phyloP scores from a whole-genome alignment of 352 stramenopile species.

The Lagenidium sp. region DNA sequence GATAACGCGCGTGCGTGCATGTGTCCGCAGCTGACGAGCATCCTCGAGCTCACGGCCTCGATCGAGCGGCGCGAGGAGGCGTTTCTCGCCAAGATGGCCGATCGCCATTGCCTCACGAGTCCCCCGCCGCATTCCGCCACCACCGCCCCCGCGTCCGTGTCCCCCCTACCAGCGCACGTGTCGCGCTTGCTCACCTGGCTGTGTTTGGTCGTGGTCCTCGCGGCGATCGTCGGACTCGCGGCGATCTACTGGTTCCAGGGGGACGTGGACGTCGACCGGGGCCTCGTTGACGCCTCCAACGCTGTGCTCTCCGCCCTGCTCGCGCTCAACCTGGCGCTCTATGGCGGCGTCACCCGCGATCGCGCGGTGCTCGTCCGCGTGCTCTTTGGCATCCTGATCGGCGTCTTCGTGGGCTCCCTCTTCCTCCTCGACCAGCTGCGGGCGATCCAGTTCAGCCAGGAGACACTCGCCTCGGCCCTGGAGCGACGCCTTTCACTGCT shows the following conservation, averaged over 20 bases:
- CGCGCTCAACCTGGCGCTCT: background rate
- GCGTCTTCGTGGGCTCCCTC: background rate
- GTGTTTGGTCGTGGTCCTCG: constrained; percentile 6
- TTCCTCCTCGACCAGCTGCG: constrained; percentile 19
- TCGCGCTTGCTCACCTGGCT: background rate
- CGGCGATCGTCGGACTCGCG: background rate
- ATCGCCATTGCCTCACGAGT: constrained; percentile 12
- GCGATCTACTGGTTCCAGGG: constrained; percentile 1
- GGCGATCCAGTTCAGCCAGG: constrained; percentile 21
- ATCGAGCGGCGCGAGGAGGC: constrained; percentile 42
- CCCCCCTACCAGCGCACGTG: constrained; percentile 6
- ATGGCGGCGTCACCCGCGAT: background rate
- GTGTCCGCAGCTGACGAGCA: constrained; percentile 27
- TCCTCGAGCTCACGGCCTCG: constrained; percentile 28
- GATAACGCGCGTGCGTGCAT: background rate
- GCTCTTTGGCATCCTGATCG: constrained; percentile 7
- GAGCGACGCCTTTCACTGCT: constrained; percentile 4
- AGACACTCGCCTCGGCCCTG: constrained; percentile 10
- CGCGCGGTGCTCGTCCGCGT: constrained; percentile 1
- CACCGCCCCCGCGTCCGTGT: too few species aligned
- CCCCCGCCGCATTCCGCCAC: too few species aligned
- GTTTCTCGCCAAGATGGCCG: constrained; percentile 31
- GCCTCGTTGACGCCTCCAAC: constrained; percentile 1
- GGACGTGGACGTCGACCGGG: too few species aligned
- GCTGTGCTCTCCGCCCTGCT: background rate